Evolutionary conservation across 345 rosid genomes (phyloP).

Genomic region (Eucalyptus pumila): DNA sequence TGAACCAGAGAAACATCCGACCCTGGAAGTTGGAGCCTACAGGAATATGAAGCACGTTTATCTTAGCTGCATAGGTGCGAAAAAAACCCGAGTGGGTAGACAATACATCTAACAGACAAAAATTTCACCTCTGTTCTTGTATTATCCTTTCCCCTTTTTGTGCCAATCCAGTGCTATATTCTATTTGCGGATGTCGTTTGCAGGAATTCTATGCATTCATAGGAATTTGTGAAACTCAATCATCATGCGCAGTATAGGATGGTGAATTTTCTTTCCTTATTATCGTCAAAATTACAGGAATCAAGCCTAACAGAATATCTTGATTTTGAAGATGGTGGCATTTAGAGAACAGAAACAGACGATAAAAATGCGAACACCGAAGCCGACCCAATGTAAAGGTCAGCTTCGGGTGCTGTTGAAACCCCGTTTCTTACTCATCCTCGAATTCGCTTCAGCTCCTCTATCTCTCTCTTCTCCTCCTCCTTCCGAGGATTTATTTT

Average conservation of each 20-base stretch:
- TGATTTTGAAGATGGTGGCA: background rate
- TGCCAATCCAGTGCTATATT: background rate
- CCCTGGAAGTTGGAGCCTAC: background rate
- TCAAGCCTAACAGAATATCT: background rate
- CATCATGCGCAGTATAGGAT: background rate
- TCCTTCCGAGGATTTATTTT: background rate
- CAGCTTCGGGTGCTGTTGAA: background rate
- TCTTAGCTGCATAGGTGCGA: background rate
- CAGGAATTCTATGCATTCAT: background rate
- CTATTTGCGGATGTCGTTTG: background rate
- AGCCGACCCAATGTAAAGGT: background rate
- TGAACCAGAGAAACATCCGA: background rate
- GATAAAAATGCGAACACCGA: background rate
- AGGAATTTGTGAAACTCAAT: background rate
- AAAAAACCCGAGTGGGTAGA: background rate
- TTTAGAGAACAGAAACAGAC: background rate
- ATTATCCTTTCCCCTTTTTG: background rate
- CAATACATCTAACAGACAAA: background rate
- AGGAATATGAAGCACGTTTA: background rate
- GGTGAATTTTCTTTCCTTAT: background rate
- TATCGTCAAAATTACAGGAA: background rate
- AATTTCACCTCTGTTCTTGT: background rate
- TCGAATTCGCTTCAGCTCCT: background rate
- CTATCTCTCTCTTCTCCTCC: background rate
- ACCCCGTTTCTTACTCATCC: background rate